A percentile compares a stretch with the other conserved stretches of the same genome.
Evolutionary conservation across 73 alveolate species (phyloP).

Genomic region (Paramecium biaurelia): DNA sequence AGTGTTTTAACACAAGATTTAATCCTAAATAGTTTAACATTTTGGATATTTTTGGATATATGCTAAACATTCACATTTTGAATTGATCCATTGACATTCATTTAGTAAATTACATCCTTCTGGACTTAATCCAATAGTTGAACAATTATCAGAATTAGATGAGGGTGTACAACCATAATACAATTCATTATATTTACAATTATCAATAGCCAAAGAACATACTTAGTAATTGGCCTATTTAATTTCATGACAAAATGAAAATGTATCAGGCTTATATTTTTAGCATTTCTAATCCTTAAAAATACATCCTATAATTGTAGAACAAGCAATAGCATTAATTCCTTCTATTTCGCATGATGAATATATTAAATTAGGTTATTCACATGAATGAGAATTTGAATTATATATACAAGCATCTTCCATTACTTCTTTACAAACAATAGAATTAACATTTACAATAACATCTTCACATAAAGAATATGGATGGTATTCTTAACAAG

Average conservation of each 20-base stretch:
- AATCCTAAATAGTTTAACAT: neutral
- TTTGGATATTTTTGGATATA: neutral
- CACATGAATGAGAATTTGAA: neutral
- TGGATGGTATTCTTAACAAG: neutral
- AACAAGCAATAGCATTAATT: neutral
- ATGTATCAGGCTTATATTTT: neutral
- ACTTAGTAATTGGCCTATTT: neutral
- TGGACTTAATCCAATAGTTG: neutral
- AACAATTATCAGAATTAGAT: neutral
- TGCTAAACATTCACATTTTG: neutral
- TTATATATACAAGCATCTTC: neutral
- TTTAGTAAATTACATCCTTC: neutral
- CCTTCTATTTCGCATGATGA: neutral
- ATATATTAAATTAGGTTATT: neutral
- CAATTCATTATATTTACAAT: neutral
- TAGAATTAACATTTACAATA: neutral
- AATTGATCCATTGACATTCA: neutral
- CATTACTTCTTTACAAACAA: neutral
- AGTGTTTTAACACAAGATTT: neutral
- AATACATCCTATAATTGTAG: neutral
- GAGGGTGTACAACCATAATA: neutral
- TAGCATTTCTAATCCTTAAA: neutral
- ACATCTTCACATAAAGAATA: neutral
- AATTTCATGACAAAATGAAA: neutral
- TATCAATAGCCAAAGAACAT: neutral